Evolutionary conservation across 495 filamentous ascomycete species (phyloP), one percentile per base, ranked within the genome.

Genomic region (Tuber borchii): DNA sequence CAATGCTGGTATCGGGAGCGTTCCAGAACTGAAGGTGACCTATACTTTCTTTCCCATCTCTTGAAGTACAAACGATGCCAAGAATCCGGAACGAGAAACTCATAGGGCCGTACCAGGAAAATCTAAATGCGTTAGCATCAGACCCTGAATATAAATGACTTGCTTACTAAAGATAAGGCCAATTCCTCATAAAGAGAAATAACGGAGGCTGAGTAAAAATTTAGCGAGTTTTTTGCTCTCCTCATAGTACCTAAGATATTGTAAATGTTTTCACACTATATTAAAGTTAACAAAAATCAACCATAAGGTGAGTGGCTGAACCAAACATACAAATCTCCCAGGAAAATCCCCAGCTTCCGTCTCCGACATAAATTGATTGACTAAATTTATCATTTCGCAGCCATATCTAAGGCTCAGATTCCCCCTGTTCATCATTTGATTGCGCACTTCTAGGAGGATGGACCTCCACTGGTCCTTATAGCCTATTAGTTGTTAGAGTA

Each of bases 401-500:
- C 39, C 56, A 19, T 34, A 31, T 16, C 22, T 14, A 9, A 16
- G 10, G 6, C 22, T 37, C 19, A 0, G 16, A 44, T 20, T 20
- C 37, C 14, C 34, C n/a, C 7, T 31, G 43, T 0, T 8, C 20
- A 51, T n/a, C 2, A 20, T 2, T 26, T 14, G 31, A 4, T 19
- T 34, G 4, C 39, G 22, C 40, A 26, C 22, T 17, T 10, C 45
- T 17, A 9, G n/a, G 20, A 51, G 14, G 9, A 37, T 12, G 44
- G 26, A 6, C 12, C 9, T 31, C 51, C 51, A 61, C 22, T 34
- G 9, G 37, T 17, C 65, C 75, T 61, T 22, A 77, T 43, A 70
- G n/a, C 16, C 75, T 77, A 37, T 43, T 17, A 44, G 20, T n/a
- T 75, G 10, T 77, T 71, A 75, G 73, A 48, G 56, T 42, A 61